These are phyloP conservation scores for Nadsonia fulvescens DNA, from an alignment of 805 yeast genomes.

Conservation along the genomic window DNA sequence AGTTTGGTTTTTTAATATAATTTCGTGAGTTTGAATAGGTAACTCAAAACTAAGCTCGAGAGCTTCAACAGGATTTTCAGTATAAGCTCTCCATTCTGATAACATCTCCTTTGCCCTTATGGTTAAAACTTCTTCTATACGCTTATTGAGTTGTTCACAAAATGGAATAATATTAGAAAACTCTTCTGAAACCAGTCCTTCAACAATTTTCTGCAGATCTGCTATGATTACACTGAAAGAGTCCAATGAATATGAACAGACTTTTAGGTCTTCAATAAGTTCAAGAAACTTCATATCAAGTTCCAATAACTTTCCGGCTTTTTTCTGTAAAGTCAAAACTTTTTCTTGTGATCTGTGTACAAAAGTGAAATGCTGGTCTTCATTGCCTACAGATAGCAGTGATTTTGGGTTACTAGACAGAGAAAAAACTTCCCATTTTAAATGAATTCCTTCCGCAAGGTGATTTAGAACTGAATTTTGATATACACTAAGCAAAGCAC, in stretches of 20 bases:
- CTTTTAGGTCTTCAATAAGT: constrained; percentile 13
- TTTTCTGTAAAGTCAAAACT: constrained; percentile 17
- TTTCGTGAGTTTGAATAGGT: constrained; percentile 11
- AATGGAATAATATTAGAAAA: constrained; percentile 20
- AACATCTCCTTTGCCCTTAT: constrained; percentile 14
- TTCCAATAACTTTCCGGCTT: constrained; percentile 16
- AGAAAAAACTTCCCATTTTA: constrained; percentile 37
- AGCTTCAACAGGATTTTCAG: constrained; percentile 5
- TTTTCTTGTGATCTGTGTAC: constrained; percentile 19
- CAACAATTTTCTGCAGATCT: constrained; percentile 21
- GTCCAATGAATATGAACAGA: constrained; percentile 14
- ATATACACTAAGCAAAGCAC: too few relatives aligned
- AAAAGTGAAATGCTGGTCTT: constrained; percentile 18
- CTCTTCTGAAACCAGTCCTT: constrained; percentile 21
- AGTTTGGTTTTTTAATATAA: constrained; percentile 14
- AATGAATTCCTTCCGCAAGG: constrained; percentile 20
- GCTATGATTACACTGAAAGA: constrained; percentile 12
- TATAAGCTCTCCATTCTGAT: constrained; percentile 12
- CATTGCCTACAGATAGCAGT: constrained; percentile 13
- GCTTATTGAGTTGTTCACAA: constrained; percentile 20
- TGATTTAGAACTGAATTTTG: too few relatives aligned
- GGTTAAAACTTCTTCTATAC: constrained; percentile 16
- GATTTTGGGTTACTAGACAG: constrained; percentile 29
- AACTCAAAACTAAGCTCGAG: constrained; percentile 3
- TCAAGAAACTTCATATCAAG: constrained; percentile 15